Base-by-base conservation (phyloP, 2,329 filamentous ascomycete species). In the Penicillium sclerotiorum region DNA sequence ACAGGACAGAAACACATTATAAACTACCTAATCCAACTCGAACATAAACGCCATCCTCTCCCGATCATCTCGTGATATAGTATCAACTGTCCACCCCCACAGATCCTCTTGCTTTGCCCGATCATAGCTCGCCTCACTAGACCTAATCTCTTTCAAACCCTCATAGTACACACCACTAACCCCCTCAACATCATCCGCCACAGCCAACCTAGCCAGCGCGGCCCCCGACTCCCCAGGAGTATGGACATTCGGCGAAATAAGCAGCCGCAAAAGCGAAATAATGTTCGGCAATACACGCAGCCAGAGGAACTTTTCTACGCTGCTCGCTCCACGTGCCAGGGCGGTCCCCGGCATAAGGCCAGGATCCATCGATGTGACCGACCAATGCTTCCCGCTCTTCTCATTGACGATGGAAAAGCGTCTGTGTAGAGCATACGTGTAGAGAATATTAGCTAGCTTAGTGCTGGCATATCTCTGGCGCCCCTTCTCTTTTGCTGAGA, bases 381-480 rank as follows among this genome's bases (percentile, higher is more conserved):
- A 75, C 59, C 74, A 67, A 17, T 61, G 60, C 49, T 56, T 68
- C 8, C 33, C 42, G 17, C 28, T 15, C 9, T 53, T 53, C 21
- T 48, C 25, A 18, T 63, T 50, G 7, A 55, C 40, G 12, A 7
- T 12, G 5, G 13, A 30, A 2, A 79, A 59, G 1, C 68, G 71
- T 3, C 68, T 59, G 12, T 72, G 56, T 11, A 81, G 62, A 0
- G 75, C 75, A 50, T 79, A 78, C 13, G 66, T 67, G 73, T 76
- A 82, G 15, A 80, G 50, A 0, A 80, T 53, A 59, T 81, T 81
- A 20, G 63, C 67, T 2, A 80, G 65, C 64, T 81, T 81, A 49
- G 65, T 71, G 7, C 65, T 76, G 1, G 71, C 39, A 52, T 80
- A 80, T 18, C 71, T 71, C 50, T 73, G 67, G 2, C 67, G 62